phyloP scores from a whole-genome alignment of 257 asterid genomes.

The Orobanche coerulescens region DNA sequence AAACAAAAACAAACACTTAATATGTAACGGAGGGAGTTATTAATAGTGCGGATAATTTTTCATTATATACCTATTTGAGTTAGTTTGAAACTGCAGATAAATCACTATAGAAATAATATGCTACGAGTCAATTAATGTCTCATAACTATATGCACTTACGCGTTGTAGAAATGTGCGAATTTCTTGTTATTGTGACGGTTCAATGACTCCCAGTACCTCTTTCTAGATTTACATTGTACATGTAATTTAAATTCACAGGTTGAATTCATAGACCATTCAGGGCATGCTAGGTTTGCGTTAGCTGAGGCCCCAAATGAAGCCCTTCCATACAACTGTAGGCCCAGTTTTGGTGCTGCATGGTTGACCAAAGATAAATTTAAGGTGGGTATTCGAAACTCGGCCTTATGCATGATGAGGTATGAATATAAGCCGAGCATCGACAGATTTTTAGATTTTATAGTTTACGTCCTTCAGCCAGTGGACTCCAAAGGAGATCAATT shows the following conservation, averaged over 20 bases:
- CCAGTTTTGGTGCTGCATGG: constrained; percentile 90
- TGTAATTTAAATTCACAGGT: constrained; percentile 42
- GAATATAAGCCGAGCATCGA: constrained; percentile 8
- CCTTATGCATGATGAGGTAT: constrained; percentile 14
- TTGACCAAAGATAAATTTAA: constrained; percentile 71
- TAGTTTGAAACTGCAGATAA: neutral
- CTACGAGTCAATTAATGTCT: constrained; percentile 1
- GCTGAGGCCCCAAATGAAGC: constrained; percentile 98
- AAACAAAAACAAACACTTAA: no score
- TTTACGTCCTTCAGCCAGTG: constrained; percentile 9
- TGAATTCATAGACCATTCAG: constrained; percentile 80
- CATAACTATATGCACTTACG: neutral
- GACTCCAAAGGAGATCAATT: constrained; percentile 4
- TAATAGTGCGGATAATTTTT: neutral
- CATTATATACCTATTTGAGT: neutral
- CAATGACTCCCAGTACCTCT: neutral
- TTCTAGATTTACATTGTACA: constrained; percentile 5
- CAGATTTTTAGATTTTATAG: neutral
- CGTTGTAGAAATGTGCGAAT: neutral
- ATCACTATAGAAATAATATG: neutral
- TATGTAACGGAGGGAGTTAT: no score
- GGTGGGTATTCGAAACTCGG: constrained; percentile 36
- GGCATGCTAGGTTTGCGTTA: constrained; percentile 62
- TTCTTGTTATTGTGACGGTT: neutral
- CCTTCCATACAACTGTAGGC: constrained; percentile 82